Base-by-base conservation (phyloP, 1,139 yeast genomes). In the Saccharomycopsis hybrid region DNA sequence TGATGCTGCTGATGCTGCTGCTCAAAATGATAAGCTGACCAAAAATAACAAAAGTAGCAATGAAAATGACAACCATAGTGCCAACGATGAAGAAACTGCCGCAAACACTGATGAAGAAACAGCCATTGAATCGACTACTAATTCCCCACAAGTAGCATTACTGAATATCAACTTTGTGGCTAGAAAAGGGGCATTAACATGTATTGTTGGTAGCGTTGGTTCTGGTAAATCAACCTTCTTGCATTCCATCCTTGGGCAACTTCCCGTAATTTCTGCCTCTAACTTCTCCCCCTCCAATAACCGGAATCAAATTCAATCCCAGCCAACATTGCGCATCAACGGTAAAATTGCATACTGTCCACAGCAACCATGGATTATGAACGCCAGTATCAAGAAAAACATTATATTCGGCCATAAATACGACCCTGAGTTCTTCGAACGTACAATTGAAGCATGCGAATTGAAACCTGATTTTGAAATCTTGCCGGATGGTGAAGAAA, bases 151-250 rank as follows among this genome's bases (percentile, higher is more conserved):
- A 7, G 49, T 72, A 43, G 90, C 88, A 0, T 68, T 86, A 44
- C 62, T 65, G 33, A 65, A 78, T 54, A 69, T 85, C 38, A 62
- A 71, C 53, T 78, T 83, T 55, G 58, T 62, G 4, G 86, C 85
- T 1, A 67, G 62, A 18, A 75, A 76, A 55, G 87, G 88, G 11
- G 76, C 77, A 49, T 68, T 87, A 43, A 72, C 82, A 1, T 84
- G 95, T 65, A 68, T 87, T 47, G 82, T 85, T 39, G 96, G 96
- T n/a, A 73, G 76, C 57, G 94, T 87, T 38, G 96, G 95, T 5
- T 62, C 86, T n/a, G 95, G 95, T 48, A 86, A 86, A 60, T 74
- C 90, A 0, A 81, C 92, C 0, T 68, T 86, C 42, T 63, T 85
- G 38, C 76, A 77, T 57, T 72, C 85, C 5, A 59, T 85, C 3